Evolutionary conservation across 169 alveolate genomes (phyloP).

Genomic region (Plasmodium berghei): DNA sequence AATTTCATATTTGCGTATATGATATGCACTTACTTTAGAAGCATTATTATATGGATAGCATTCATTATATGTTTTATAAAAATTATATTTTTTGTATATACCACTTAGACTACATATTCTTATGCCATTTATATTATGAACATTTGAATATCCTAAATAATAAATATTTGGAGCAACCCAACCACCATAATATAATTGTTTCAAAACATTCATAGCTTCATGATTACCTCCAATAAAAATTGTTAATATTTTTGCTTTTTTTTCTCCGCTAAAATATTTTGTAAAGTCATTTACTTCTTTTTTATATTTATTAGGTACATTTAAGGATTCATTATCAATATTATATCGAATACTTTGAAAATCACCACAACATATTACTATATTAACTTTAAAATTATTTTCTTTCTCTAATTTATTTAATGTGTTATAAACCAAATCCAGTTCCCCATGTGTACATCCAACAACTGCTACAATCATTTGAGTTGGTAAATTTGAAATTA

Average conservation of each 20-base stretch:
- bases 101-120: slow-evolving; percentile 97
- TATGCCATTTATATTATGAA: slow-evolving; percentile 90
- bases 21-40: slow-evolving; percentile 91
- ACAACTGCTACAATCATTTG: slow-evolving; percentile 91
- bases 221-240: slow-evolving; percentile 98
- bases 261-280: slow-evolving; percentile 90
- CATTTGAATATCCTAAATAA: slow-evolving; percentile 95
- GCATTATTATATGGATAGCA: slow-evolving; percentile 89
- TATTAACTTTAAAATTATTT: slow-evolving; percentile 90
- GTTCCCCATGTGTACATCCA: slow-evolving; percentile 98
- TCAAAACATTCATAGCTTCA: slow-evolving; percentile 95
- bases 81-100: slow-evolving; percentile 87
- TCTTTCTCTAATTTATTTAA: slow-evolving; percentile 86
- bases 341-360: slow-evolving; percentile 94
- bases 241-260: slow-evolving; percentile 94
- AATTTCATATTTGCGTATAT: slow-evolving; percentile 92
- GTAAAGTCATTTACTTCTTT: slow-evolving; percentile 92
- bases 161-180: slow-evolving; percentile 98
- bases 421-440: slow-evolving; percentile 88
- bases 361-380: slow-evolving; percentile 97
- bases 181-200: slow-evolving; percentile 97
- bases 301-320: slow-evolving; percentile 94
- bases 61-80: slow-evolving; percentile 90
- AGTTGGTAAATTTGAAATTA: too few species aligned
- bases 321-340: slow-evolving; percentile 91